Evolutionary conservation across 1,139 yeast species (phyloP).

Genomic region (Suhomyces terraborum): DNA sequence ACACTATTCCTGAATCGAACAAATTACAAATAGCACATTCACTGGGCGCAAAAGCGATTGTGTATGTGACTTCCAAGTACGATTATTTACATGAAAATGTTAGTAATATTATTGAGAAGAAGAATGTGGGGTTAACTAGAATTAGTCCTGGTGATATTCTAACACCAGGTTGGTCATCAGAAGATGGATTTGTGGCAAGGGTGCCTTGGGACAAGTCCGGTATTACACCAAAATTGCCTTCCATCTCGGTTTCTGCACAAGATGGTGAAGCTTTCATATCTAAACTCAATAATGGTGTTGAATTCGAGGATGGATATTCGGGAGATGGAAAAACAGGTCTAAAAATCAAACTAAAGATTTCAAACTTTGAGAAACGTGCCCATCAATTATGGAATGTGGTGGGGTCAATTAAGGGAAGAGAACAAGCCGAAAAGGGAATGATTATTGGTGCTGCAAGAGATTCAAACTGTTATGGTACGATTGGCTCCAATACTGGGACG

Average conservation of each 20-base stretch:
- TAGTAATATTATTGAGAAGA: conserved; percentile 57
- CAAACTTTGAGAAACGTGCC: conserved; percentile 54
- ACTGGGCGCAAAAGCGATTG: conserved; percentile 36
- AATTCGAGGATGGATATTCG: conserved; percentile 32
- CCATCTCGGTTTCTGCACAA: conserved; percentile 71
- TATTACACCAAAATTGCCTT: conserved; percentile 69
- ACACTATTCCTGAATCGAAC: conserved; percentile 36
- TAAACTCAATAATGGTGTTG: conserved; percentile 50
- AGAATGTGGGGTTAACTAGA: conserved; percentile 66
- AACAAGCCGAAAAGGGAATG: conserved; percentile 72
- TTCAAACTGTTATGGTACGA: conserved; percentile 73
- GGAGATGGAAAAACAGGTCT: conserved; percentile 24
- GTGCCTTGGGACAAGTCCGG: conserved; percentile 50
- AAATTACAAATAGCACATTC: conserved; percentile 38
- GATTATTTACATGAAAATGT: conserved; percentile 39
- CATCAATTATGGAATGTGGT: conserved; percentile 80
- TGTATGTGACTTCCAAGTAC: conserved; percentile 37
- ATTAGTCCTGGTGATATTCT: conserved; percentile 76
- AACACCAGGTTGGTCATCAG: conserved; percentile 74
- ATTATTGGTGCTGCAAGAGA: conserved; percentile 87
- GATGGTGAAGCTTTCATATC: conserved; percentile 60
- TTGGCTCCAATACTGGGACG: conserved; percentile 75
- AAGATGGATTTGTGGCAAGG: conserved; percentile 40
- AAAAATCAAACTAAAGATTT: conserved; percentile 40
- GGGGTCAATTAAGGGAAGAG: conserved; percentile 78